phyloP scores from a whole-genome alignment of 2,329 filamentous ascomycete species.

The Lasiodiplodia theobromae region DNA sequence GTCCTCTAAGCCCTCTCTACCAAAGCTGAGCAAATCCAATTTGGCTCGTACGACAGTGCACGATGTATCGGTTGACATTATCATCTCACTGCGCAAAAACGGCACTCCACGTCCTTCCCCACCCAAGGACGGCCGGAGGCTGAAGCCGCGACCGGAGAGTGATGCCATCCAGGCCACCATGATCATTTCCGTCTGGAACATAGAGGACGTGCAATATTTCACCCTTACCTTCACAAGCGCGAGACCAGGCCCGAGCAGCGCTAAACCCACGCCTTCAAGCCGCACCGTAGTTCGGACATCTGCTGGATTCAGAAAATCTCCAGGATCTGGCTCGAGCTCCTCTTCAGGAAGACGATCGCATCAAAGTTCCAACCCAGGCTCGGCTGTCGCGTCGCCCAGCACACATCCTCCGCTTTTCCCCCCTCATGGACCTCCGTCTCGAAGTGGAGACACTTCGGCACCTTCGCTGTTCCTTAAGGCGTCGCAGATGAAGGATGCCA shows the following conservation, averaged over 20 bases:
- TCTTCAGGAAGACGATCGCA: conserved; percentile 44
- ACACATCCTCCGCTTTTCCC: conserved; percentile 69
- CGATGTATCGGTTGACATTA: conserved; percentile 72
- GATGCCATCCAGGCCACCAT: conserved; percentile 69
- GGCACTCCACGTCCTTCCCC: not conserved
- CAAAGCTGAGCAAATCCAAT: conserved; percentile 44
- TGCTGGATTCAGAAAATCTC: conserved; percentile 46
- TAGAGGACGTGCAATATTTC: conserved; percentile 72
- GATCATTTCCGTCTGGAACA: conserved; percentile 79
- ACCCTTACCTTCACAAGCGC: conserved; percentile 77
- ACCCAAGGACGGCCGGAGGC: conserved; percentile 35
- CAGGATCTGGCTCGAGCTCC: conserved; percentile 48
- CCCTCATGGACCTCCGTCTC: conserved; percentile 69
- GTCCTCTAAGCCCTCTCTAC: conserved; percentile 32
- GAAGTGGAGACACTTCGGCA: conserved; percentile 60
- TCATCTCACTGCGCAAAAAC: conserved; percentile 60
- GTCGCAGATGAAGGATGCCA: conserved; percentile 76
- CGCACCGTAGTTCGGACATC: conserved; percentile 53
- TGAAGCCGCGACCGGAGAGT: conserved; percentile 1
- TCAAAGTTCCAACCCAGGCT: conserved; percentile 43
- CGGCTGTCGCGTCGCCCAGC: conserved; percentile 59
- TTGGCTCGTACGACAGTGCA: conserved; percentile 54
- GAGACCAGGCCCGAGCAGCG: not conserved
- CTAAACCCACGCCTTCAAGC: conserved; percentile 36
- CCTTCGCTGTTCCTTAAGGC: conserved; percentile 76